Evolutionary conservation across 768 basidiomycete genomes (phyloP), one percentile per base, ranked within the genome.

Genomic region (Mycena belliarum): DNA sequence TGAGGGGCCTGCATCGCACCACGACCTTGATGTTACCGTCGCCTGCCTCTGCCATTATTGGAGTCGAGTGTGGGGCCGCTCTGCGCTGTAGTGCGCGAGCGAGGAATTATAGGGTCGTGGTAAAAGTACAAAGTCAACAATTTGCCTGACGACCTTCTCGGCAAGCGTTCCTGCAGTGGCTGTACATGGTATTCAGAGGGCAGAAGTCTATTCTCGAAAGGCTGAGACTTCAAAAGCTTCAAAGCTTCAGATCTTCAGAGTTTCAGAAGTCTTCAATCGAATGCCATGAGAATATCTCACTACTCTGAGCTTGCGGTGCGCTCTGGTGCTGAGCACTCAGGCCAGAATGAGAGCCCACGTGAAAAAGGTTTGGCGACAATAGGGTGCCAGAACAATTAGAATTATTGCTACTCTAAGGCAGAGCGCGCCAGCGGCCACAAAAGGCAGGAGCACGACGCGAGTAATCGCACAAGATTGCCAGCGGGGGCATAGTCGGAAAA

Each of bases 1-100:
- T 99, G 76, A 98, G 88, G 52, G 96, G 96, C 65, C 96, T 83
- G 80, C 95, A 98, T 87, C 96, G 91, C 63, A 91, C 88, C 48
- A 91, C 90, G 73, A 93, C 91, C 78, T 93, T 93, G 81, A 93
- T 93, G 76, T 93, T 93, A 53, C 90, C 91, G 71, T 91, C 89
- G 65, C 88, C 89, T 66, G 79, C 80, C 73, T 91, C 89, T 53
- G 85, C 82, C 89, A 91, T 89, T 44, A 91, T 89, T 44, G 67
- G 71, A 57, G 23, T 46, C 47, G 54, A 56, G 49, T 65, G 68
- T 55, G 49, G 28, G 52, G 25, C 45, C 25, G 32, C 35, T 21
- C 47, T 20, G 50, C n/a, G 42, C 47, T 55, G 49, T 61, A 60
- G 11, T 37, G 37, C 60, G 45, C 45, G 26, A 52, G 18, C 35